phyloP scores from a whole-genome alignment of 345 rosid genomes.

The Rhodamnia rubescens region DNA sequence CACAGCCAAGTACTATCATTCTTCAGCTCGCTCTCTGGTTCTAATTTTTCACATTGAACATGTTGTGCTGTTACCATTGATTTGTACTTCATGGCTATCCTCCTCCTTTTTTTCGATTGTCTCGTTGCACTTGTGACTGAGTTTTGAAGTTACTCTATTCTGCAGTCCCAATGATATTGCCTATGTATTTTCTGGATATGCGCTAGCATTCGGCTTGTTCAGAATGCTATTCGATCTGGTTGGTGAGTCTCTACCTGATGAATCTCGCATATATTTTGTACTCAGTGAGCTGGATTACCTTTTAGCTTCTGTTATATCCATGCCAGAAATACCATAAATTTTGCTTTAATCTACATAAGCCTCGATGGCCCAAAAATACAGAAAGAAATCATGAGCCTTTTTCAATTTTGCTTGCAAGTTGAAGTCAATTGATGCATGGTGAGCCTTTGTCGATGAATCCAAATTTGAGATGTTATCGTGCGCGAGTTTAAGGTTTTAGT shows the following conservation, averaged over 20 bases:
- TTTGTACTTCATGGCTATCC: background rate
- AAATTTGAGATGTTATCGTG: background rate
- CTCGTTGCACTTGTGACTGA: background rate
- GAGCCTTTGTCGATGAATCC: too few relatives aligned
- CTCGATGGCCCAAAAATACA: background rate
- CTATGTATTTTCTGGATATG: constrained; percentile 97
- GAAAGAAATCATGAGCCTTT: background rate
- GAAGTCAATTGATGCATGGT: background rate
- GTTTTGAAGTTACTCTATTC: background rate
- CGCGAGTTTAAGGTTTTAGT: background rate
- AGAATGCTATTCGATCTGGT: constrained; percentile 92
- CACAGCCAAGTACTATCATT: constrained; percentile 57
- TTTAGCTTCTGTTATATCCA: background rate
- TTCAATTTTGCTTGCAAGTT: background rate
- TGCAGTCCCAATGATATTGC: constrained; percentile 85
- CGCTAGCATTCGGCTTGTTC: constrained; percentile 95
- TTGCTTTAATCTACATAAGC: background rate
- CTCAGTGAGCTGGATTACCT: background rate
- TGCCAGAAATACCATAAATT: background rate
- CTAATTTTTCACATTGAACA: background rate
- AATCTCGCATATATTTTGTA: background rate
- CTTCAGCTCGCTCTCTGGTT: background rate
- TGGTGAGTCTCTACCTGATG: constrained; percentile 54
- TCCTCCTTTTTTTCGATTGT: background rate
- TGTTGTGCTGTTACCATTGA: background rate